Base-by-base conservation (phyloP, 148 eudicot species). In the Drosera capensis region DNA sequence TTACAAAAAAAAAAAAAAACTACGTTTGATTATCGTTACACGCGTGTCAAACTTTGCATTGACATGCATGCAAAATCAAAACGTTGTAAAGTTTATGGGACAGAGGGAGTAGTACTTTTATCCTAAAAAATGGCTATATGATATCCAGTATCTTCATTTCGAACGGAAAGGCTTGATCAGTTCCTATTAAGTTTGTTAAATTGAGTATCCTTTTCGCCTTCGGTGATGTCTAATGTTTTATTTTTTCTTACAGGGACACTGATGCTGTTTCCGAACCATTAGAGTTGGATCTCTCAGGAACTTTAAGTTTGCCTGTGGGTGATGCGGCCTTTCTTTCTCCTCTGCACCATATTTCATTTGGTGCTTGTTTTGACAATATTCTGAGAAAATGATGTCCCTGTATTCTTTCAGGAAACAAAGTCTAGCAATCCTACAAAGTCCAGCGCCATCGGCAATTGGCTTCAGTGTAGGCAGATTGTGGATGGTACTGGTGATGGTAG, bases 381-480 rank as follows among this genome's bases (percentile, higher is more conserved):
- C 40, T 20, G 14, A 26, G 52, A 36, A 38, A 45, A 20, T 56
- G 51, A n/a, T n/a, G n/a, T 48, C 43, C 13, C 24, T 54, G 17
- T 30, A 21, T 57, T 36, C 43, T 12, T 56, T 46, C 61, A 90
- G 93, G 77, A 62, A 37, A 39, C 57, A 22, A 40, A 25, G 43
- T 56, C 52, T 31, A 46, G 42, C 44, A 74, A 75, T 57, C 67
- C 63, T 67, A 49, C 51, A 8, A 67, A 57, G 60, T 58, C 66
- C 44, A 68, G 58, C 58, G 70, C 78, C 45, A 71, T 80, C 63
- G 83, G 87, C 42, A 84, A 90, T 68, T 90, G 97, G 97, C 63
- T 88, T 65, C 97, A 84, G 50, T 88, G 97, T 54, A 75, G 72
- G 62, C 73, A 68, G 26, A 69, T 80, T 30, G 48, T 80, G 16